A percentile compares a stretch with the other conserved stretches of the same genome.
phyloP scores from a whole-genome alignment of 2,329 filamentous ascomycete species.

The Zopfia rhizophila region DNA sequence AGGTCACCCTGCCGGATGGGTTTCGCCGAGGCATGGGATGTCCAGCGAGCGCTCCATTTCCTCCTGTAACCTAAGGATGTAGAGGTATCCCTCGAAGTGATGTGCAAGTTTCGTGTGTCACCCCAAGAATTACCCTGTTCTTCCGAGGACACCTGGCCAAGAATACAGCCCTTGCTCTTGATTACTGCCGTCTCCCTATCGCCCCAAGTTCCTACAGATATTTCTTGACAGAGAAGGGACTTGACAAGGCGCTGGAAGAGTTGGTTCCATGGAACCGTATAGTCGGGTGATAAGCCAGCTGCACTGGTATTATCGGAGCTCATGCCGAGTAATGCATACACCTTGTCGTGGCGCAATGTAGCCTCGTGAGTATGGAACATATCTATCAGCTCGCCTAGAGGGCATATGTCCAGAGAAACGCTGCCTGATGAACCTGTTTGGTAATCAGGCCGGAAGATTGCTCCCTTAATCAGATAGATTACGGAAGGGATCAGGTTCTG shows the following conservation, averaged over 20 bases:
- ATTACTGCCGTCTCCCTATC: constrained; percentile 20
- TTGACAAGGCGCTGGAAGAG: constrained; percentile 21
- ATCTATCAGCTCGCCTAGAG: constrained; percentile 28
- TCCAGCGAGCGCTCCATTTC: too few species aligned
- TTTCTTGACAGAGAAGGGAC: constrained; percentile 16
- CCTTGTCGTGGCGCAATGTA: constrained; percentile 24
- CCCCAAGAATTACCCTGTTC: background rate
- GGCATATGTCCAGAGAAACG: constrained; percentile 19
- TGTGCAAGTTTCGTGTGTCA: constrained; percentile 11
- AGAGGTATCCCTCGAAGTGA: constrained; percentile 8
- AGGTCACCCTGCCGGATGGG: constrained; percentile 14
- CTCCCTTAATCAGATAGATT: constrained; percentile 24
- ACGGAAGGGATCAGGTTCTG: constrained; percentile 21
- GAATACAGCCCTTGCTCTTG: constrained; percentile 20
- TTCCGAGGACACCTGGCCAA: constrained; percentile 20
- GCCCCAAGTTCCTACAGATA: constrained; percentile 22
- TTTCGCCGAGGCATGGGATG: constrained; percentile 19
- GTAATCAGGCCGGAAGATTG: constrained; percentile 25
- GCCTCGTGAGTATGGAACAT: constrained; percentile 28
- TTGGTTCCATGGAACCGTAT: constrained; percentile 23
- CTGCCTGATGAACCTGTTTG: constrained; percentile 9
- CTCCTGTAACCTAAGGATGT: too few species aligned
- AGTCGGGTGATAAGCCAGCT: constrained; percentile 20
- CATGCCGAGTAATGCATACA: constrained; percentile 31
- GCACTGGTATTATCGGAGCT: constrained; percentile 22